Evolutionary conservation across 208 protist genomes (phyloP).

Genomic region (Phytomonas serpens): DNA sequence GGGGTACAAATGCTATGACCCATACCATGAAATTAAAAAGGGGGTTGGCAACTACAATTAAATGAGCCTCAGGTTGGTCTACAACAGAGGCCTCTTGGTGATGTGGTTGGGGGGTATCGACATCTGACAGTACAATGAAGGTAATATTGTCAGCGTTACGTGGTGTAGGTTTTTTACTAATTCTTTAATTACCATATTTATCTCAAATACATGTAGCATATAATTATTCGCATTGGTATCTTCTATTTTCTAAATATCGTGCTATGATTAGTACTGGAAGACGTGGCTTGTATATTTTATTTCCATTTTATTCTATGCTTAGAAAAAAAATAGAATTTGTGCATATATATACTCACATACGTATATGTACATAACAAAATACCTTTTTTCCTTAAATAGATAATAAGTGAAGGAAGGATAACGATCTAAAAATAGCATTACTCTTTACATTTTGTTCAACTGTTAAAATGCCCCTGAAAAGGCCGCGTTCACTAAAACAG

Average conservation of each 20-base stretch:
- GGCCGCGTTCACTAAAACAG: conserved; percentile 51
- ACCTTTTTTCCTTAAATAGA: conserved; percentile 24
- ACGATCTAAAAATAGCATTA: background rate
- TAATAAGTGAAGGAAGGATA: conserved; percentile 4
- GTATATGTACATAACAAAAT: conserved; percentile 12
- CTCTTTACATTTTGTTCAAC: conserved; percentile 2
- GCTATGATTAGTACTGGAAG: background rate
- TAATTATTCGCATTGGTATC: background rate
- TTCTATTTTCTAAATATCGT: background rate
- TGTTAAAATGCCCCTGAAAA: conserved; percentile 66
- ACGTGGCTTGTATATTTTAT: background rate
- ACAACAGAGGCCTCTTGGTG: no score
- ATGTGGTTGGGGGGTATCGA: no score
- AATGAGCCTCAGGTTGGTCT: no score
- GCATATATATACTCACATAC: conserved; percentile 7
- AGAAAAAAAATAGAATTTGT: conserved; percentile 12
- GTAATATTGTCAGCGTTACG: background rate
- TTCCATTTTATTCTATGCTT: background rate
- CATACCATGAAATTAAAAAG: background rate
- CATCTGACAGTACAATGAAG: no score
- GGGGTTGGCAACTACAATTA: no score
- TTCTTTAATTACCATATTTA: background rate
- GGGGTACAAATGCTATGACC: background rate
- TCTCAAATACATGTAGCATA: background rate
- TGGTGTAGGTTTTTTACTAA: background rate